Evolutionary conservation across 1,284 basidiomycete species (phyloP).

Genomic region (Melampsora allii-populina): DNA sequence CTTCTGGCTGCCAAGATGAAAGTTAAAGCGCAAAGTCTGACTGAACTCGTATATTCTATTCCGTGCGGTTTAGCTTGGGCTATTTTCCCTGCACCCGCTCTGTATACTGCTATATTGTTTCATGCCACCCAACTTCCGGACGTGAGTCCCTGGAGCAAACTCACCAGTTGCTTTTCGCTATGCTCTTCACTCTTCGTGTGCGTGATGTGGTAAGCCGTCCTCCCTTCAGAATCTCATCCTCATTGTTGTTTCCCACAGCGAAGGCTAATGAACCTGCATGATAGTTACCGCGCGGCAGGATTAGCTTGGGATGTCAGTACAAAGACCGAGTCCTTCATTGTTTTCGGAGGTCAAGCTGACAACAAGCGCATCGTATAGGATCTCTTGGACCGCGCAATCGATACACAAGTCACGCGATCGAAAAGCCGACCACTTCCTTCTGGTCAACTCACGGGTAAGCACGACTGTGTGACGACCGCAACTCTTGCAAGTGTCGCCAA

Average conservation of each 20-base stretch:
- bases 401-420: constrained; percentile 37
- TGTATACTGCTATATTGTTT: constrained; percentile 27
- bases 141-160: constrained; percentile 5
- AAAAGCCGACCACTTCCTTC: constrained; percentile 25
- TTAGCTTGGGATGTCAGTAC: constrained; percentile 41
- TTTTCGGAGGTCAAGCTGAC: neutral
- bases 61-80: constrained; percentile 22
- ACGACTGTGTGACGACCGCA: neutral
- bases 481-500: neutral
- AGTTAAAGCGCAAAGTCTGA: neutral
- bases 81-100: constrained; percentile 35
- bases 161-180: constrained; percentile 17
- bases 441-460: constrained; percentile 30
- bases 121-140: constrained; percentile 8
- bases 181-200: constrained; percentile 17
- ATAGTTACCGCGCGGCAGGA: constrained; percentile 34
- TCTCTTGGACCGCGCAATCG: constrained; percentile 30
- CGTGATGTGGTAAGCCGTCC: constrained; percentile 30
- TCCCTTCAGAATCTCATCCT: neutral
- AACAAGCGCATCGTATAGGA: neutral
- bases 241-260: neutral
- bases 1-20: neutral
- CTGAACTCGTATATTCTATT: neutral
- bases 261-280: neutral
- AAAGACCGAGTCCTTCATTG: neutral